Evolutionary conservation across 208 protist species (phyloP).

Genomic region (Leishmania turanica): DNA sequence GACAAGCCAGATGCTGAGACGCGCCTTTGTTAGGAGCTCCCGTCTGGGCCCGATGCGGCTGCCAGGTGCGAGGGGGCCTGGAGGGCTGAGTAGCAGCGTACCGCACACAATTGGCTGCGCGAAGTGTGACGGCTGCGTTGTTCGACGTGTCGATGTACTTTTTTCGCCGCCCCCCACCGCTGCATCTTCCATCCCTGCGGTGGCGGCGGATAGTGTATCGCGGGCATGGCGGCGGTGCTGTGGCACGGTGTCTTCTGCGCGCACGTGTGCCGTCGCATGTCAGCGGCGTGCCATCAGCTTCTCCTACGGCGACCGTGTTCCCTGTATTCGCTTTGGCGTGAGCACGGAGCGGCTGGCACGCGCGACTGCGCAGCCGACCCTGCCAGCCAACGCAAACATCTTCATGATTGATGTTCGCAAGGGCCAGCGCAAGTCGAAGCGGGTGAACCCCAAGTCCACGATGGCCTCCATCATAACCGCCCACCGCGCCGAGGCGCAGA

Average conservation of each 20-base stretch:
- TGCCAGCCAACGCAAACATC: constrained; percentile 26
- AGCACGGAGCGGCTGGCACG: constrained; percentile 20
- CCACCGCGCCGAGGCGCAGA: constrained; percentile 23
- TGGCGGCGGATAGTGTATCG: background rate
- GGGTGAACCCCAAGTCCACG: constrained; percentile 16
- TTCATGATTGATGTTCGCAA: constrained; percentile 32
- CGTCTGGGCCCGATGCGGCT: background rate
- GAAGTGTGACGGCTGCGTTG: background rate
- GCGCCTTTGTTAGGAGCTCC: background rate
- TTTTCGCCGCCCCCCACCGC: background rate
- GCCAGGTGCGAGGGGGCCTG: background rate
- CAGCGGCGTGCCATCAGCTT: constrained; percentile 18
- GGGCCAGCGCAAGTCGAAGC: constrained; percentile 19
- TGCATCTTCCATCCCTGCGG: background rate
- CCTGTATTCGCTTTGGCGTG: constrained; percentile 26
- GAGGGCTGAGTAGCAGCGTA: background rate
- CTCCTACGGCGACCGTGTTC: constrained; percentile 13
- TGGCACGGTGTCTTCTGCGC: background rate
- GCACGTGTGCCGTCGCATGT: background rate
- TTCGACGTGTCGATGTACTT: background rate
- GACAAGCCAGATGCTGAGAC: constrained; percentile 5
- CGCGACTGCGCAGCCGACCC: constrained; percentile 18
- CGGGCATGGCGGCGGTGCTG: background rate
- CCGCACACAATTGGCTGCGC: background rate
- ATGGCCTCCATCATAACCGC: constrained; percentile 23